These are phyloP conservation scores for Trichophyton schoenleinii DNA, from an alignment of 2,329 filamentous ascomycete species.

Conservation along the genomic window DNA sequence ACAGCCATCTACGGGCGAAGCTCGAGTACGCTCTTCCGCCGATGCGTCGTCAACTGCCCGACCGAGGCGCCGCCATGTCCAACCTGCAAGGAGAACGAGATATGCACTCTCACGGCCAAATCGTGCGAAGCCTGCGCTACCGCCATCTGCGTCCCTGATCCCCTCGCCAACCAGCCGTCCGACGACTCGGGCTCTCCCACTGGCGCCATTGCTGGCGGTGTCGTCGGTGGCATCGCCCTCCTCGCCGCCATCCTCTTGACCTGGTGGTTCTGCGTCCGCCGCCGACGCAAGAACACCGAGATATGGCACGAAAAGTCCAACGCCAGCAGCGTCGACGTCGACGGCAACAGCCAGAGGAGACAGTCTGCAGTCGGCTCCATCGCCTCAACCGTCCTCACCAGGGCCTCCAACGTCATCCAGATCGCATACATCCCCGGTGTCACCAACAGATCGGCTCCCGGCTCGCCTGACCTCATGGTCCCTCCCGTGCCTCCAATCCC, in stretches of 20 bases:
- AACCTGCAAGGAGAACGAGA: conserved; percentile 41
- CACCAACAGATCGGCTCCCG: conserved; percentile 75
- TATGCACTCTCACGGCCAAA: conserved; percentile 47
- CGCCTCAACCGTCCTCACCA: conserved; percentile 85
- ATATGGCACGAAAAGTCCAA: conserved; percentile 40
- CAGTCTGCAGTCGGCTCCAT: conserved; percentile 81
- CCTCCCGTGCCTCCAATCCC: conserved; percentile 93
- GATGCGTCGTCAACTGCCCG: conserved; percentile 47
- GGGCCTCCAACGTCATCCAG: conserved; percentile 97
- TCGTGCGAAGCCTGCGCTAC: conserved; percentile 49
- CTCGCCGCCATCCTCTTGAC: conserved; percentile 66
- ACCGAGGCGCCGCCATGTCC: conserved; percentile 44
- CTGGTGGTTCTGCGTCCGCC: conserved; percentile 80
- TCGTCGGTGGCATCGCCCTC: conserved; percentile 68
- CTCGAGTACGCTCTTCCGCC: conserved; percentile 37
- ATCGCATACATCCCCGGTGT: conserved; percentile 98
- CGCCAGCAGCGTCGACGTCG: conserved; percentile 38
- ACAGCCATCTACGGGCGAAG: not conserved
- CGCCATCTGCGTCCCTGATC: conserved; percentile 39
- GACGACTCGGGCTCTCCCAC: conserved; percentile 47
- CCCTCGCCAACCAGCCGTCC: conserved; percentile 15
- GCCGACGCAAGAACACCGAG: conserved; percentile 52
- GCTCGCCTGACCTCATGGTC: conserved; percentile 67
- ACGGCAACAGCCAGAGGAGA: conserved; percentile 47
- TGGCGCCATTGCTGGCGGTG: conserved; percentile 82